A percentile compares a stretch with the other conserved stretches of the same genome.
Conservation (phyloP, 2,329 filamentous ascomycete genomes). For the Fusarium ramigenum region DNA sequence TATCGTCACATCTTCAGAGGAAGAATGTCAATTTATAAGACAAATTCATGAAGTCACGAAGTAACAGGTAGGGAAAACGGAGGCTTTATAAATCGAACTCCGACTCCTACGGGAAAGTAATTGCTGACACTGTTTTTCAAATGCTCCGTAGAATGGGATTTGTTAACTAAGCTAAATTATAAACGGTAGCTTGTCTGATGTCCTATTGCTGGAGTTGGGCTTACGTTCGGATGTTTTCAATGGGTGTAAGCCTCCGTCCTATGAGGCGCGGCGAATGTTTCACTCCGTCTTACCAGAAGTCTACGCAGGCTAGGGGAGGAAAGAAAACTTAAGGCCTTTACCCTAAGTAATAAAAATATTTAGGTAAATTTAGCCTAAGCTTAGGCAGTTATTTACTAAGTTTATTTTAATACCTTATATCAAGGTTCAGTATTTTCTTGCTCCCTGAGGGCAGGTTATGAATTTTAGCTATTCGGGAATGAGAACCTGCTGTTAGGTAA, state of each 20-base stretch:
- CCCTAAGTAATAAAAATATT: too few relatives aligned
- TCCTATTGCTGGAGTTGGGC: neutral
- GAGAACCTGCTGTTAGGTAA: neutral
- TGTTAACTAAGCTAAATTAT: neutral
- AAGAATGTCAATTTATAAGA: neutral
- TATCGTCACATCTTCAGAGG: neutral
- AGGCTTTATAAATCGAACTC: neutral
- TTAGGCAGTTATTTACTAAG: too few relatives aligned
- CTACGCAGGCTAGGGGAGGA: too few relatives aligned
- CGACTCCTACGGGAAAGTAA: neutral
- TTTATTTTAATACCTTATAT: too few relatives aligned
- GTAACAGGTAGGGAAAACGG: fast-evolving
- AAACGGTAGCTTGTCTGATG: neutral
- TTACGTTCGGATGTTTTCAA: neutral
- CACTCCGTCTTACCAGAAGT: neutral
- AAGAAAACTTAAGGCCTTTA: too few relatives aligned
- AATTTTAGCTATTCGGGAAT: too few relatives aligned
- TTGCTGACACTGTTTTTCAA: neutral
- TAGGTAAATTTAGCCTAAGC: too few relatives aligned
- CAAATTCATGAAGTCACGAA: too few relatives aligned
- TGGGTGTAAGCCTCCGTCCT: neutral
- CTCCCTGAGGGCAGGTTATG: too few relatives aligned
- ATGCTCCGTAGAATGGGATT: neutral
- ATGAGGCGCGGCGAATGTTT: neutral
- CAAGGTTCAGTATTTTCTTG: too few relatives aligned